Base-by-base conservation (phyloP, 2,329 filamentous ascomycete genomes). In the Fusarium tuaranense region DNA sequence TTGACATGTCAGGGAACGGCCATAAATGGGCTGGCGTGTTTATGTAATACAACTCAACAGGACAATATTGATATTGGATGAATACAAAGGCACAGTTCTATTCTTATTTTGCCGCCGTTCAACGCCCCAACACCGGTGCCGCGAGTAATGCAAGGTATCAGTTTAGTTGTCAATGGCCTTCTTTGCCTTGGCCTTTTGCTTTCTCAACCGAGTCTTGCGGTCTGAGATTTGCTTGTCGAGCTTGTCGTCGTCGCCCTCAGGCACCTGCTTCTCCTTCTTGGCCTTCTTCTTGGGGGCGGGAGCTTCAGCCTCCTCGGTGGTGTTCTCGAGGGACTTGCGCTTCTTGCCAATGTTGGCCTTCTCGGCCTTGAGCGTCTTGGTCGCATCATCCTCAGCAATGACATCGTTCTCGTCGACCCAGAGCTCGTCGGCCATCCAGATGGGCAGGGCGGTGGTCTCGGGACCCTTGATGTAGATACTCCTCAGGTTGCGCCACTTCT, bases 361-460 rank as follows among this genome's bases (percentile, higher is more conserved):
- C 72, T 87, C 80, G 7, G 71, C 73, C 76, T 80, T 78, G 70
- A 86, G 79, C 12, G 85, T 84, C 82, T 87, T 87, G 77, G 86
- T 80, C 76, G 87, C 87, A 68, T 87, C 85, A 41, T 88, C 86
- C 73, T 88, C 85, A 39, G 97, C 86, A 8, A 98, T 91, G 80
- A 93, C 90, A 72, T 94, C 92, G 71, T 91, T 88, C 70, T 92
- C 90, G 75, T 97, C 94, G 18, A 92, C 84, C 95, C 97, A 99
- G 74, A 99, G 88, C 87, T 98, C 95, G 77, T 95, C 93, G 6
- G 96, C 94, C 81, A 98, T 86, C 94, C 95, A 99, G 81, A 99
- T 92, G n/a, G 97, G 97, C 80, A 99, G 88, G 10, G 96, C 93
- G 71, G 92, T 93, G 6, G 96, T 98, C 80, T 94, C 92, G 32